These are phyloP conservation scores for Limnomonas spitsbergensis DNA, from an alignment of 139 green algal genomes.

Conservation along the genomic window DNA sequence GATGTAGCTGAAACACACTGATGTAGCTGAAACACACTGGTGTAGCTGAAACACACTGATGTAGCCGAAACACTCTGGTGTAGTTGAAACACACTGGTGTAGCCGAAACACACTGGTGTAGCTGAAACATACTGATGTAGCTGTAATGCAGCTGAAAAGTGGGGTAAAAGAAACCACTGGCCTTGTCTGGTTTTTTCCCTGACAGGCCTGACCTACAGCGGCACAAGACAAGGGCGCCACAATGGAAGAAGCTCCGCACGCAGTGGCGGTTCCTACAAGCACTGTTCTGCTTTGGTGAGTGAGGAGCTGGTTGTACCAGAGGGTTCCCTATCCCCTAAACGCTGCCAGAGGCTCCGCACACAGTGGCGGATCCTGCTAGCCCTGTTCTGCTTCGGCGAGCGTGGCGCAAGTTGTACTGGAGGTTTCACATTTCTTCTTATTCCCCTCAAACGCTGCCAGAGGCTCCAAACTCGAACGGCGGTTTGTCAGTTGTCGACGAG, in stretches of 20 bases:
- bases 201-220: constrained; percentile 4
- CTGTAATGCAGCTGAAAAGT: too few species aligned
- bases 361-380: background rate
- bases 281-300: constrained; percentile 9
- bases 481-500: too few species aligned
- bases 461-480: background rate
- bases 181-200: too few species aligned
- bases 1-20: too few species aligned
- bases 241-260: background rate
- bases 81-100: too few species aligned
- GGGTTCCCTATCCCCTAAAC: background rate
- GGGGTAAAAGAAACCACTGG: too few species aligned
- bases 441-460: background rate
- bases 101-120: too few species aligned
- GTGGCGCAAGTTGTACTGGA: background rate
- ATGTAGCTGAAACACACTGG: too few species aligned
- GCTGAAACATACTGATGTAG: too few species aligned
- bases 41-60: too few species aligned
- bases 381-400: background rate
- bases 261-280: constrained; percentile 14
- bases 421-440: background rate
- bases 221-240: background rate
- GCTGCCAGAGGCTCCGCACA: background rate
- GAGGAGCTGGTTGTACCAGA: background rate
- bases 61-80: too few species aligned